phyloP scores from a whole-genome alignment of 164 flowering plant genomes.

The Taxillus chinensis region DNA sequence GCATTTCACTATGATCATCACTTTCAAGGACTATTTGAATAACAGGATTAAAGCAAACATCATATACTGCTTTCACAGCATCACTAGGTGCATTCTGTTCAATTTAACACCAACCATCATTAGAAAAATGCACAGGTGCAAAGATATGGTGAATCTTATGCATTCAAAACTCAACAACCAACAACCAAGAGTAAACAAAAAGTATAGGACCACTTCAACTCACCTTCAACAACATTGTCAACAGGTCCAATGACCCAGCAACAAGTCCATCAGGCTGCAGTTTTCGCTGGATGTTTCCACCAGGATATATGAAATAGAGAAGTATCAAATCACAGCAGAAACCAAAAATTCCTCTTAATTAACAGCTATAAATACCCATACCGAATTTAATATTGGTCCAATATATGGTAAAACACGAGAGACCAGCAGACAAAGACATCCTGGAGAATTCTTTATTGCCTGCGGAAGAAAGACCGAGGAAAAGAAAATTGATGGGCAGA shows the following conservation, averaged over 20 bases:
- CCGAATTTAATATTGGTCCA: constrained; percentile 63
- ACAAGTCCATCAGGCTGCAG: constrained; percentile 83
- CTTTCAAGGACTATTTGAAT: constrained; percentile 59
- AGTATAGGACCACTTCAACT: constrained; percentile 9
- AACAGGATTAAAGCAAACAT: constrained; percentile 67
- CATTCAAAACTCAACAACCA: not conserved
- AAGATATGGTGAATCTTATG: constrained; percentile 1
- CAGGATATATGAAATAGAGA: constrained; percentile 15
- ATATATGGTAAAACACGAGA: constrained; percentile 68
- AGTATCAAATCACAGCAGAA: not conserved
- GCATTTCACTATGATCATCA: constrained; percentile 88
- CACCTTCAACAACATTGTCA: constrained; percentile 90
- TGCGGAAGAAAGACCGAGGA: constrained; percentile 14
- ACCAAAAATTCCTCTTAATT: not conserved
- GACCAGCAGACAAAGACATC: constrained; percentile 63
- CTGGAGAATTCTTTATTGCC: constrained; percentile 77
- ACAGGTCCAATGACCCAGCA: constrained; percentile 82
- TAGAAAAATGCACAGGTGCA: constrained; percentile 6
- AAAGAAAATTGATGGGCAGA: not conserved
- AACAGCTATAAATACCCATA: constrained; percentile 19
- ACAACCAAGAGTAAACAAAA: not conserved
- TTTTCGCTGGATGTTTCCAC: constrained; percentile 49
- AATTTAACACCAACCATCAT: constrained; percentile 13
- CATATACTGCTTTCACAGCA: constrained; percentile 58
- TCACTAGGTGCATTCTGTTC: constrained; percentile 79